Conservation (phyloP, 192 early-diverging fungal species). For the Lobulomyces angularis region DNA sequence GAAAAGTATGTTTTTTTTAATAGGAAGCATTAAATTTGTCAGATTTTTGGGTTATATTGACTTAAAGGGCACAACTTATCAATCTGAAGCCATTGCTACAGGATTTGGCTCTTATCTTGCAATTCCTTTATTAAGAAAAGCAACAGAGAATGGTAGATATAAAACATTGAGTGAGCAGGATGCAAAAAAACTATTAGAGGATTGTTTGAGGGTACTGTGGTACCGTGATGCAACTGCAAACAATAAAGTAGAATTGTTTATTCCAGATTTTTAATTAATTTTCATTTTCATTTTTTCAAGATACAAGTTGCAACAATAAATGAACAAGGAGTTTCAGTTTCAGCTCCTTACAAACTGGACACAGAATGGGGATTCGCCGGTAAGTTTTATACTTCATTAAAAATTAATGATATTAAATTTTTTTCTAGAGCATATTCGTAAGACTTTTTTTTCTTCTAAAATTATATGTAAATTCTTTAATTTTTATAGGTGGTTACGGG, state of each 20-base stretch:
- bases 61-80: conserved; percentile 86
- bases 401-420: no score
- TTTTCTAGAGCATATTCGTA: no score
- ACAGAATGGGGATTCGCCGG: conserved; percentile 92
- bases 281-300: conserved; percentile 23
- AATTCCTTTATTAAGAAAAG: conserved; percentile 82
- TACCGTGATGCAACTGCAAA: conserved; percentile 88
- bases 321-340: conserved; percentile 65
- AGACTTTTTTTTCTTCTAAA: no score
- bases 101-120: conserved; percentile 86
- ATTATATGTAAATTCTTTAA: no score
- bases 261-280: not conserved
- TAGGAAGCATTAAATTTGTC: not conserved
- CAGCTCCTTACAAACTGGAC: conserved; percentile 70
- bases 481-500: no score
- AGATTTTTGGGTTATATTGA: conserved; percentile 87
- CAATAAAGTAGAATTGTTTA: conserved; percentile 66
- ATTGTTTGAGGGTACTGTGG: conserved; percentile 83
- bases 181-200: conserved; percentile 70
- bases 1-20: conserved; percentile 35
- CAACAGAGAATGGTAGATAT: conserved; percentile 73
- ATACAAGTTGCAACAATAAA: conserved; percentile 87
- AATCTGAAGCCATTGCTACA: conserved; percentile 80
- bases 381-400: no score
- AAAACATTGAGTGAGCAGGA: conserved; percentile 74